Evolutionary conservation across 345 rosid genomes (phyloP).

Genomic region (Draba incana): DNA sequence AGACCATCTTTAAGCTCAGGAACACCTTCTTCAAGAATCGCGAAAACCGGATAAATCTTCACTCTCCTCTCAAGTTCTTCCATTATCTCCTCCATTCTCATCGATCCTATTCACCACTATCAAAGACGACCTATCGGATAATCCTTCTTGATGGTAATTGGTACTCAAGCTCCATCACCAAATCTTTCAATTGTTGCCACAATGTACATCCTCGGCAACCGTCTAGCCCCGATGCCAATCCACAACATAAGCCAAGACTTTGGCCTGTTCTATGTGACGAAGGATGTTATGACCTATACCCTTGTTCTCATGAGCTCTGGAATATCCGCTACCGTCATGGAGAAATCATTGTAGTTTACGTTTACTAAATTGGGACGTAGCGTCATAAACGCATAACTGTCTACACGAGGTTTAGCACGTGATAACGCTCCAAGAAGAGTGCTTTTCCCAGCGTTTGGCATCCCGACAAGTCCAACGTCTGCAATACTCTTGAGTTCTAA

Average conservation of each 20-base stretch:
- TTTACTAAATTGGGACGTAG: slow-evolving; percentile 89
- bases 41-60: slow-evolving; percentile 70
- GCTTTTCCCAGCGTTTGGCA: slow-evolving; percentile 97
- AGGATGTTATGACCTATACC: slow-evolving; percentile 93
- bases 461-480: slow-evolving; percentile 95
- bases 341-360: slow-evolving; percentile 70
- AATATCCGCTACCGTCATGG: slow-evolving; percentile 90
- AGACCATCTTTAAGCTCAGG: slow-evolving; percentile 79
- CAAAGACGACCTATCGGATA: slow-evolving; percentile 72
- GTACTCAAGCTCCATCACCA: slow-evolving; percentile 78
- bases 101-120: slow-evolving; percentile 88
- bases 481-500: slow-evolving; percentile 94
- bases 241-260: slow-evolving; percentile 87
- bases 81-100: slow-evolving; percentile 64
- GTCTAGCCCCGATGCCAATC: slow-evolving; percentile 79
- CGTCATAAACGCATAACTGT: slow-evolving; percentile 89
- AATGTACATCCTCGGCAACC: slow-evolving; percentile 74
- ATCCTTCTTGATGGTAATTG: slow-evolving; percentile 85
- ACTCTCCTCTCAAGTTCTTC: slow-evolving; percentile 71
- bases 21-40: slow-evolving; percentile 84
- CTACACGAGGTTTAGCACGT: slow-evolving; percentile 79
- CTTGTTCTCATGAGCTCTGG: slow-evolving; percentile 83
- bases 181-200: slow-evolving; percentile 82
- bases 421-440: slow-evolving; percentile 90
- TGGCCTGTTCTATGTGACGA: slow-evolving; percentile 91